These are phyloP conservation scores for Naematelia aurantialba DNA, from an alignment of 768 basidiomycete genomes.

Conservation along the genomic window DNA sequence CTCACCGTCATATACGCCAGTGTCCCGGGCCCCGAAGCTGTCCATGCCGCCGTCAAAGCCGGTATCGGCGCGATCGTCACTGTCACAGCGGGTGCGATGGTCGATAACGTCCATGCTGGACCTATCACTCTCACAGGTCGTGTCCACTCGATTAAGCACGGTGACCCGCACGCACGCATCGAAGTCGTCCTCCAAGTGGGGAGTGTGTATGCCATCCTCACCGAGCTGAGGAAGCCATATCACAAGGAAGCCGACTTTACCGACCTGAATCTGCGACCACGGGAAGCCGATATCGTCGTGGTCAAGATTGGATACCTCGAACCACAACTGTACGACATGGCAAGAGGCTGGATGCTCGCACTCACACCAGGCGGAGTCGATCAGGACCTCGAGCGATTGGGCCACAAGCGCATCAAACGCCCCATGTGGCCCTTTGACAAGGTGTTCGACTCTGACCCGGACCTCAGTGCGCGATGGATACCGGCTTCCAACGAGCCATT, in stretches of 20 bases:
- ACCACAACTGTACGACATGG: slow-evolving; percentile 2
- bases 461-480: not conserved
- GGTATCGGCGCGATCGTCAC: not conserved
- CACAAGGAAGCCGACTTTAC: slow-evolving; percentile 2
- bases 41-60: not conserved
- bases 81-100: not conserved
- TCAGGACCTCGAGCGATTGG: not conserved
- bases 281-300: slow-evolving; percentile 3
- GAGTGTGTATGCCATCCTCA: slow-evolving; percentile 2
- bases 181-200: slow-evolving; percentile 3
- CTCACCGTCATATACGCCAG: not conserved
- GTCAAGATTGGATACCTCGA: slow-evolving; percentile 4
- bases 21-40: not conserved
- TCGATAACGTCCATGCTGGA: not conserved
- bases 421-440: not conserved
- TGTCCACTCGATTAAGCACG: not conserved
- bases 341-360: slow-evolving; percentile 1
- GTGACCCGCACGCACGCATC: not conserved
- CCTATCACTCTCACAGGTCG: not conserved
- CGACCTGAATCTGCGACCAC: slow-evolving; percentile 1
- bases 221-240: slow-evolving; percentile 1
- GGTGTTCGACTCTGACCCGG: not conserved
- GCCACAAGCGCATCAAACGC: not conserved
- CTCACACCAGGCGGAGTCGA: slow-evolving; percentile 4
- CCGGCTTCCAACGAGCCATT: not conserved